Evolutionary conservation across 78 protist genomes (phyloP).

Genomic region (Andalucia godoyi): DNA sequence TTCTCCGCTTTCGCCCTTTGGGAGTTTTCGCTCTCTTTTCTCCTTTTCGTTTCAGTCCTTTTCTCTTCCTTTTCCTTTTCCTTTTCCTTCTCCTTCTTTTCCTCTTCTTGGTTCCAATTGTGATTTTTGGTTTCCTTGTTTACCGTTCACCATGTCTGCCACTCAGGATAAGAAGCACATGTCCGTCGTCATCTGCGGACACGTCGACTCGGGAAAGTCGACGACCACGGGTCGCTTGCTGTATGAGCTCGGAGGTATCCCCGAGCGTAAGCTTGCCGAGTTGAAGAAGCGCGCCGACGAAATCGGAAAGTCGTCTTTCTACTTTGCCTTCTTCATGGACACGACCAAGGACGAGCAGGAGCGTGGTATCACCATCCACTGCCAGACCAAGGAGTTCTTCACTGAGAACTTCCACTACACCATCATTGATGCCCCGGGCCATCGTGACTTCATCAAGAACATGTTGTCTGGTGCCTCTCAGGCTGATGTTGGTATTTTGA

Average conservation of each 20-base stretch:
- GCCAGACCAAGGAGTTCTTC: slow-evolving; percentile 86
- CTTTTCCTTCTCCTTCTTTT: no score
- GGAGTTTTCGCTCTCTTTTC: no score
- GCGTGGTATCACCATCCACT: slow-evolving; percentile 92
- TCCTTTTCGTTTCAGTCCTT: no score
- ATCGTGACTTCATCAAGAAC: slow-evolving; percentile 74
- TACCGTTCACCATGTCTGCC: no score
- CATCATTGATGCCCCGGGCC: slow-evolving; percentile 89
- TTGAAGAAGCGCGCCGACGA: slow-evolving; percentile 42
- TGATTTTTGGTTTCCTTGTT: no score
- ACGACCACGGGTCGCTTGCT: slow-evolving; percentile 67
- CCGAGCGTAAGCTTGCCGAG: slow-evolving; percentile 36
- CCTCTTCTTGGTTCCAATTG: no score
- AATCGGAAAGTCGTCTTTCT: slow-evolving; percentile 34
- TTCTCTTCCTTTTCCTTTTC: no score
- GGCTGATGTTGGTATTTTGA: slow-evolving; percentile 16
- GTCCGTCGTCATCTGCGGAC: slow-evolving; percentile 45
- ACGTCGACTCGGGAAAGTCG: slow-evolving; percentile 62
- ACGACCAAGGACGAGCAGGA: slow-evolving; percentile 51
- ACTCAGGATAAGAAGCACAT: slow-evolving; percentile 38
- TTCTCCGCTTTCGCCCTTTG: no score
- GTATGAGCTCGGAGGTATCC: slow-evolving; percentile 56
- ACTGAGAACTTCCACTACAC: slow-evolving; percentile 58
- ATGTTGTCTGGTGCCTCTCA: slow-evolving; percentile 76
- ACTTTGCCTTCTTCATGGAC: neutral